Evolutionary conservation across 108 stramenopile species (phyloP), one percentile per base, ranked within the genome.

Genomic region (Schizochytrium sp.): DNA sequence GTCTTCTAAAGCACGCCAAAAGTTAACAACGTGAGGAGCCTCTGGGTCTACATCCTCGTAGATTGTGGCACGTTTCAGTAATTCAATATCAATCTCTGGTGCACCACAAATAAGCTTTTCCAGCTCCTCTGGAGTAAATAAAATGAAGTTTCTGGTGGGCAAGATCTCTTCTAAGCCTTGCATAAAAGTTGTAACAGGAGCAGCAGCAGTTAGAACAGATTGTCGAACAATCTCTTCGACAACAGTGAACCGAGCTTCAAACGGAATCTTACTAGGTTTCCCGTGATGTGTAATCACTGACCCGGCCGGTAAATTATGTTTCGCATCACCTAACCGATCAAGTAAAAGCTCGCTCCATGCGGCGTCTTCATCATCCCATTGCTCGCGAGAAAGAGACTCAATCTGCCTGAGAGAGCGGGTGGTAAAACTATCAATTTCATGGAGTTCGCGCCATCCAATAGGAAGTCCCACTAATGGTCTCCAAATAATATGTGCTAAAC

Each of bases 1-100:
- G 88, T 98, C 97, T 19, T 83, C 61, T 61, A 94, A 50, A 38
- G 93, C 92, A 72, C 92, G 87, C 93, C 93, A 94, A 57, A 94
- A 93, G 3, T 46, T 61, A 3, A 59, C 38, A 17, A 94, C 92
- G 88, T 93, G 90, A 17, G 90, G 45, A 56, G 90, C 90, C 12
- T 90, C 56, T 2, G 56, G 64, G 4, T 57, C 88, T 13, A 92
- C 89, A 19, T 91, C 93, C 5, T 91, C 91, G 88, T 93, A 94
- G 88, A 92, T 93, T 47, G 94, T 93, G 59, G 89, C 88, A 28
- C 59, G 73, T 89, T 92, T 56, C 41, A 95, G 87, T 50, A 94
- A 57, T 44, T 60, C 91, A 41, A 94, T 72, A 87, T 94, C 93
- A 19, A 95, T 92, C 58, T 91, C 92, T 13, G 87, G 92, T 41